Percentiles rank a stretch among this genome's conserved stretches.
Conservation (phyloP, 371 early-diverging fungal genomes). For the Mortierella sp. region DNA sequence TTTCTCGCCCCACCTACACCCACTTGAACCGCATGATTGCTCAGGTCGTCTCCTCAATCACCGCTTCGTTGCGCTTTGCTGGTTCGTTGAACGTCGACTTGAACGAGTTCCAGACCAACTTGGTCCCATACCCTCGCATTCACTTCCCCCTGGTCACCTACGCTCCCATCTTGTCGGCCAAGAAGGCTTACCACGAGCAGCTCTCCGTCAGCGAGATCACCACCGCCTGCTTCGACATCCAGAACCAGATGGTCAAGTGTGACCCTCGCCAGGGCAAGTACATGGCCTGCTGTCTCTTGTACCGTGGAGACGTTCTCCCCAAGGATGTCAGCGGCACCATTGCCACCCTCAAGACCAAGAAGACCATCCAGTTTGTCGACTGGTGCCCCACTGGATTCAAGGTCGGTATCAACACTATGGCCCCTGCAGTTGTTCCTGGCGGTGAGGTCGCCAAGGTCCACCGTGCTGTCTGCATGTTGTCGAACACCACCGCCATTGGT, state of each 20-base stretch:
- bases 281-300: slow-evolving; percentile 96
- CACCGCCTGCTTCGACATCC: slow-evolving; percentile 93
- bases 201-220: slow-evolving; percentile 93
- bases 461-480: slow-evolving; percentile 96
- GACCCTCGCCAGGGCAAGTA: slow-evolving; percentile 96
- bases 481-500: slow-evolving; percentile 97
- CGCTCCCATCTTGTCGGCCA: slow-evolving; percentile 92
- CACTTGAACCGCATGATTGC: slow-evolving; percentile 99
- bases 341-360: slow-evolving; percentile 90
- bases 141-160: slow-evolving; percentile 98
- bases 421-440: slow-evolving; percentile 91
- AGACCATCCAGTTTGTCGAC: slow-evolving; percentile 96
- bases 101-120: slow-evolving; percentile 98
- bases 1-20: slow-evolving; percentile 97
- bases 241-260: slow-evolving; percentile 98
- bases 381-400: slow-evolving; percentile 99
- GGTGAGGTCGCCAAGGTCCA: slow-evolving; percentile 93
- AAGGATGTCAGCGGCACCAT: slow-evolving; percentile 93
- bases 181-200: slow-evolving; percentile 95
- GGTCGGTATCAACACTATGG: slow-evolving; percentile 95
- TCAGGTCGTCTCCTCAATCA: slow-evolving; percentile 99
- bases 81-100: slow-evolving; percentile 97
- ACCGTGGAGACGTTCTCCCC: slow-evolving; percentile 93
- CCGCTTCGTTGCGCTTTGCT: slow-evolving; percentile 98
- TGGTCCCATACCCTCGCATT: slow-evolving; percentile 98